Percentiles rank a stretch among this genome's conserved stretches.
These are phyloP conservation scores for Pseudocercospora cruenta DNA, from an alignment of 2,329 filamentous ascomycete genomes.

Conservation along the genomic window DNA sequence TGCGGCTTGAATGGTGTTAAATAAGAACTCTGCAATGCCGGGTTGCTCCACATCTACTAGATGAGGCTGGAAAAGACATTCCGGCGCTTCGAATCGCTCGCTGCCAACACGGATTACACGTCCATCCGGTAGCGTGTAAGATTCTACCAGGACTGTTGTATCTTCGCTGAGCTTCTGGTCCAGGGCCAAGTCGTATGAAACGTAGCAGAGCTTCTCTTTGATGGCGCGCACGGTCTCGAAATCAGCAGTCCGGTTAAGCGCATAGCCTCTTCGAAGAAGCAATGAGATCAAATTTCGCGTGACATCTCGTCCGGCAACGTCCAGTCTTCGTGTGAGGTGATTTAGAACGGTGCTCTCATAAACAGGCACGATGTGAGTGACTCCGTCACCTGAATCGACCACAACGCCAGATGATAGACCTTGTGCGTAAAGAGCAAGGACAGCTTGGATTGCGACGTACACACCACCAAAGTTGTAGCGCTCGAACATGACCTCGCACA, in stretches of 20 bases:
- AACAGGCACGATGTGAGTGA: conserved; percentile 97
- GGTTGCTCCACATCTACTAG: conserved; percentile 97
- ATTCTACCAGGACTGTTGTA: conserved; percentile 94
- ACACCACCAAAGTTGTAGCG: conserved; percentile 94
- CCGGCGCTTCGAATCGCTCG: conserved; percentile 95
- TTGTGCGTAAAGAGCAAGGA: conserved; percentile 93
- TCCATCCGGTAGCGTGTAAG: conserved; percentile 94
- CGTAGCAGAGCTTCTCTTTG: conserved; percentile 99
- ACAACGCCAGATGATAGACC: conserved; percentile 86
- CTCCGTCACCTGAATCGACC: conserved; percentile 95
- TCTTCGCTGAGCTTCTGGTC: conserved; percentile 97
- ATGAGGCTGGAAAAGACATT: conserved; percentile 98
- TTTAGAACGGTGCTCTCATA: conserved; percentile 98
- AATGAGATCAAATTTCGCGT: conserved; percentile 98
- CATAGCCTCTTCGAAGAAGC: conserved; percentile 89
- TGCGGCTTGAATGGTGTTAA: conserved; percentile 96
- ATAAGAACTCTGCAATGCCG: conserved; percentile 93
- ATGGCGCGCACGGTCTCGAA: conserved; percentile 99
- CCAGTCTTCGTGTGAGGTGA: conserved; percentile 89
- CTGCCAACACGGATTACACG: conserved; percentile 94
- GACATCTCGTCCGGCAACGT: conserved; percentile 94
- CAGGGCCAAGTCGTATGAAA: conserved; percentile 95
- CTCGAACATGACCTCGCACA: conserved; percentile 99
- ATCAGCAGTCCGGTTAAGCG: conserved; percentile 95
- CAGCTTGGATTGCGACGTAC: conserved; percentile 96